Conservation (phyloP, 352 stramenopile genomes). For the Pythium phragmiticola region DNA sequence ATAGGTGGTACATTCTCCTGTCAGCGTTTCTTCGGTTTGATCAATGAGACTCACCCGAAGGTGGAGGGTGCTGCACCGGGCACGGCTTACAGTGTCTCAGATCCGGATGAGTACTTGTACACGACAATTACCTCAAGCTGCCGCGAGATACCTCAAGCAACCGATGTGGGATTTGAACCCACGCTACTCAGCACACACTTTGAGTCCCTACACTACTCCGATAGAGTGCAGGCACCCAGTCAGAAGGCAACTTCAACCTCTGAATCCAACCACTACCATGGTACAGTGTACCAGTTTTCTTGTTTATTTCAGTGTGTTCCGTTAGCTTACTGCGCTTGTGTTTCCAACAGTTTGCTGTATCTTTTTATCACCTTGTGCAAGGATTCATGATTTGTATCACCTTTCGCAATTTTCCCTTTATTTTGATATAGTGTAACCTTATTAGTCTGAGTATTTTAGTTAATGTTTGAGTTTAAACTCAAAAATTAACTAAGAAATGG, state of each 20-base stretch:
- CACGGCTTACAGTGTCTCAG: conserved; percentile 29
- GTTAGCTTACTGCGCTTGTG: background rate
- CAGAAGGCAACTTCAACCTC: conserved; percentile 1
- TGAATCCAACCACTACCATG: background rate
- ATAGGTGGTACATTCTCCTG: conserved; percentile 6
- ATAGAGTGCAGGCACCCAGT: conserved; percentile 2
- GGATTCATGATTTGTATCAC: too few relatives aligned
- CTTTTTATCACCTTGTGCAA: conserved; percentile 15
- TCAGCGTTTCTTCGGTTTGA: conserved; percentile 6
- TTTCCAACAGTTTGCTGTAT: background rate
- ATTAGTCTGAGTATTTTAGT: too few relatives aligned
- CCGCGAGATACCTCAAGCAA: conserved; percentile 11
- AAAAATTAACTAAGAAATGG: background rate
- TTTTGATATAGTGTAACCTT: too few relatives aligned
- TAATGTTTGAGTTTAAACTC: background rate
- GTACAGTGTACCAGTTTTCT: background rate
- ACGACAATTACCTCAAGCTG: conserved; percentile 34
- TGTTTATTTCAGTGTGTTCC: background rate
- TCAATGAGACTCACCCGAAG: conserved; percentile 9
- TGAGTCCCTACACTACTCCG: conserved; percentile 8
- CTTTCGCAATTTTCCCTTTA: background rate
- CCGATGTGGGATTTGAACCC: conserved; percentile 18
- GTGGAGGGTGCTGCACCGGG: conserved; percentile 22
- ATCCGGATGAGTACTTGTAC: conserved; percentile 29
- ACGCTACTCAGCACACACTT: conserved; percentile 5